Evolutionary conservation across 345 rosid genomes (phyloP).

Genomic region (Aquilaria malaccensis): DNA sequence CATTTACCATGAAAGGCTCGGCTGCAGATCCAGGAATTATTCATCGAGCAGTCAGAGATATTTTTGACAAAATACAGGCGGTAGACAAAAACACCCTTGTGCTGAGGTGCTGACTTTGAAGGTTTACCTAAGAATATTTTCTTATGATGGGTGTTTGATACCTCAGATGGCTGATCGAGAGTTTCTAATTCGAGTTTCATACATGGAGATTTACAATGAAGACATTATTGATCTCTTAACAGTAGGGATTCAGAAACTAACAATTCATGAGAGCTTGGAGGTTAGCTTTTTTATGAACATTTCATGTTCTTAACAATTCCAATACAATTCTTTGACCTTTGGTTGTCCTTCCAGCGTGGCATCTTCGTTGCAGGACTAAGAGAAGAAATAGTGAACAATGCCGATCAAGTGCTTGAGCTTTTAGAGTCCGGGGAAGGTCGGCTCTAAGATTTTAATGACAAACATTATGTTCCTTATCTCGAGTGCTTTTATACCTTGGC

Average conservation of each 20-base stretch:
- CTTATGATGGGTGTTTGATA: constrained; percentile 9
- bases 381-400: constrained; percentile 76
- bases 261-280: constrained; percentile 92
- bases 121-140: constrained; percentile 1
- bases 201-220: constrained; percentile 94
- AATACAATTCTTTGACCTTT: constrained; percentile 7
- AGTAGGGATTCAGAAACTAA: constrained; percentile 75
- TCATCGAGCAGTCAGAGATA: constrained; percentile 64
- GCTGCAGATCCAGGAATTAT: constrained; percentile 68
- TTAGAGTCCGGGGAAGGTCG: constrained; percentile 89
- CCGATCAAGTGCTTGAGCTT: constrained; percentile 81
- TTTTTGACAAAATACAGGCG: constrained; percentile 46
- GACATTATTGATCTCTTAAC: constrained; percentile 86
- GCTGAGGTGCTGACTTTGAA: not conserved
- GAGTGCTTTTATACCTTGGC: not conserved
- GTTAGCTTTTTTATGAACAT: constrained; percentile 28
- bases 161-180: constrained; percentile 69
- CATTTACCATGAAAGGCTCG: constrained; percentile 96
- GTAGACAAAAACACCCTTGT: constrained; percentile 20
- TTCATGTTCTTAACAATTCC: constrained; percentile 4
- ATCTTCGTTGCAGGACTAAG: constrained; percentile 81
- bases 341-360: constrained; percentile 53
- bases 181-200: constrained; percentile 86
- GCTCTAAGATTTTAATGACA: not conserved
- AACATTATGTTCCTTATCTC: not conserved